These are phyloP conservation scores for Blastobotrys peoriensis DNA, from an alignment of 805 yeast species.

Conservation along the genomic window DNA sequence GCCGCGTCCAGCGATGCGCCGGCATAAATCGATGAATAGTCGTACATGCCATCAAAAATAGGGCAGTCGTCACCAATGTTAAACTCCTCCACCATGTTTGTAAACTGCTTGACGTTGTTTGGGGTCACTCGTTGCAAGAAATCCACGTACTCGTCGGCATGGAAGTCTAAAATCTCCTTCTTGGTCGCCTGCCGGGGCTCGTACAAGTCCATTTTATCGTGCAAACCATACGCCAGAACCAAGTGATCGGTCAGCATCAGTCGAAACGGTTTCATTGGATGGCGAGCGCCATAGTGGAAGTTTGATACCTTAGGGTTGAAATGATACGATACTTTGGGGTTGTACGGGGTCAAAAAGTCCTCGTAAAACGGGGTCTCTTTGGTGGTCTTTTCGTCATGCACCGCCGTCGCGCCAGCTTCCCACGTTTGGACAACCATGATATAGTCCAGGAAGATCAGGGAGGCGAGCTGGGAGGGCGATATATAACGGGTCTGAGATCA, in stretches of 20 bases:
- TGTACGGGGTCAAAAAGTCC: slow-evolving; percentile 29
- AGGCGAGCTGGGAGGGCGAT: no score
- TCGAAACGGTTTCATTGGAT: slow-evolving; percentile 98
- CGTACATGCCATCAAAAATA: slow-evolving; percentile 90
- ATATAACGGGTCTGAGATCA: no score
- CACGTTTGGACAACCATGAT: slow-evolving; percentile 21
- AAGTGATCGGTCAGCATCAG: slow-evolving; percentile 90
- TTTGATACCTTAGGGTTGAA: slow-evolving; percentile 73
- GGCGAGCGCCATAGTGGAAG: slow-evolving; percentile 87
- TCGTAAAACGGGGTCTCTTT: slow-evolving; percentile 43
- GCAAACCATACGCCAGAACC: slow-evolving; percentile 75
- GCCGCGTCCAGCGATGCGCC: slow-evolving; percentile 93
- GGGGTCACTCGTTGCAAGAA: slow-evolving; percentile 75
- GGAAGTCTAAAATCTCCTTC: slow-evolving; percentile 76
- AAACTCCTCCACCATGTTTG: slow-evolving; percentile 51
- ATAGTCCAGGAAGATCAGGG: no score
- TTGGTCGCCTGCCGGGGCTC: slow-evolving; percentile 76
- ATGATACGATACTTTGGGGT: slow-evolving; percentile 70
- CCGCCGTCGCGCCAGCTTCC: slow-evolving; percentile 32
- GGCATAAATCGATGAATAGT: slow-evolving; percentile 77
- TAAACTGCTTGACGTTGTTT: slow-evolving; percentile 53
- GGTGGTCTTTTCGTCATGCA: slow-evolving; percentile 37
- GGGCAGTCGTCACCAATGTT: slow-evolving; percentile 95
- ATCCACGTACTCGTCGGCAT: slow-evolving; percentile 78
- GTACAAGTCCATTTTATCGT: slow-evolving; percentile 86